phyloP scores from a whole-genome alignment of 2,329 filamentous ascomycete genomes.

The Talaromyces sp. region DNA sequence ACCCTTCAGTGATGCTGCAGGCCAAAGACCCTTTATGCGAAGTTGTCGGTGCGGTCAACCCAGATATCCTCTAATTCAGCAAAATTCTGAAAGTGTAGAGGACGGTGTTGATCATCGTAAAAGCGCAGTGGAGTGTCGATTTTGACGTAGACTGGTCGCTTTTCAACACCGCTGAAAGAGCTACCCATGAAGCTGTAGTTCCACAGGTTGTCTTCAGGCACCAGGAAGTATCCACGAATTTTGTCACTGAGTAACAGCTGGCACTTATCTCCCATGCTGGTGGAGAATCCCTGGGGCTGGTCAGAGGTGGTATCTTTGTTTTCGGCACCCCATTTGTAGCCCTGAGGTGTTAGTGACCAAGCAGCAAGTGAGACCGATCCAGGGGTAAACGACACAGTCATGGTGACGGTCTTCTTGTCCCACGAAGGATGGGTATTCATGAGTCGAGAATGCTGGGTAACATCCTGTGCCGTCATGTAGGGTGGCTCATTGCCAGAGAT shows the following conservation, averaged over 20 bases:
- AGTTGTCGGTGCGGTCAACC: constrained; percentile 88
- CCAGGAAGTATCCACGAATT: constrained; percentile 92
- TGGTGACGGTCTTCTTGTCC: constrained; percentile 88
- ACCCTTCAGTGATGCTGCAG: not conserved
- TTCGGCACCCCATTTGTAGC: constrained; percentile 94
- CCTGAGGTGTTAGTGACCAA: constrained; percentile 84
- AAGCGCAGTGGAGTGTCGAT: constrained; percentile 85
- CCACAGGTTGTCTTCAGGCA: constrained; percentile 85
- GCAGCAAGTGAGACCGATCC: constrained; percentile 92
- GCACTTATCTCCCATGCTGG: constrained; percentile 88
- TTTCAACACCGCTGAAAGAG: constrained; percentile 79
- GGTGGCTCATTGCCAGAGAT: constrained; percentile 89
- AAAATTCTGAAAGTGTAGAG: constrained; percentile 95
- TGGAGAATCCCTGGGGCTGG: constrained; percentile 88
- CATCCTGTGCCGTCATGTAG: constrained; percentile 93
- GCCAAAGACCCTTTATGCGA: constrained; percentile 58
- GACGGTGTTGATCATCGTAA: constrained; percentile 87
- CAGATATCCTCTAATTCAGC: constrained; percentile 95
- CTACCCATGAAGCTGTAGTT: constrained; percentile 98
- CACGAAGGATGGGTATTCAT: constrained; percentile 75
- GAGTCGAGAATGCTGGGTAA: constrained; percentile 86
- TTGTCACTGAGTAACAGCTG: constrained; percentile 89
- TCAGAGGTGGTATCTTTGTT: constrained; percentile 92
- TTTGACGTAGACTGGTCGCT: constrained; percentile 85
- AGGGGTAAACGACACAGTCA: constrained; percentile 93